Evolutionary conservation across 2,329 filamentous ascomycete species (phyloP).

Genomic region (Neofusicoccum laricinum): DNA sequence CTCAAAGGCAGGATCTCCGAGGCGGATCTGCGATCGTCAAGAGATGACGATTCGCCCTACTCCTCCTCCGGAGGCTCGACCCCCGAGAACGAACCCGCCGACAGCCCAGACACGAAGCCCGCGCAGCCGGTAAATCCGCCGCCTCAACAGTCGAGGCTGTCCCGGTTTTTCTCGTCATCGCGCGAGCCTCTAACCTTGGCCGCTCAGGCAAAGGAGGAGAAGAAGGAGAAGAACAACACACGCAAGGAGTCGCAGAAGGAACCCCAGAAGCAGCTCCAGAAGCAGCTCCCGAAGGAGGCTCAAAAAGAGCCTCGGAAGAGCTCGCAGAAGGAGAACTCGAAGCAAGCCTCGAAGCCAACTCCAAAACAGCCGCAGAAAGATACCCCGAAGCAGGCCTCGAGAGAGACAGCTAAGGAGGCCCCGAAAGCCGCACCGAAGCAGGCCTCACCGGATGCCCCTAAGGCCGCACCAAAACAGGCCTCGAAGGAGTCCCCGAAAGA

Average conservation of each 20-base stretch:
- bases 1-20: slow-evolving; percentile 31
- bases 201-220: background rate
- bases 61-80: slow-evolving; percentile 45
- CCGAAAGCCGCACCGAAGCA: background rate
- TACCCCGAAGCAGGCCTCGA: background rate
- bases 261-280: background rate
- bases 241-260: slow-evolving; percentile 2
- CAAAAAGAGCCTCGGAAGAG: background rate
- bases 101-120: slow-evolving; percentile 21
- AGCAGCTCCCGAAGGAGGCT: slow-evolving; percentile 1
- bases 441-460: background rate
- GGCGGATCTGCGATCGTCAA: slow-evolving; percentile 27
- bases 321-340: background rate
- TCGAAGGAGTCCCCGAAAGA: background rate
- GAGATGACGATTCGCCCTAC: slow-evolving; percentile 32
- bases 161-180: slow-evolving; percentile 9
- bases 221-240: background rate
- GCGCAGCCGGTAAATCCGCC: background rate
- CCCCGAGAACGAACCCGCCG: slow-evolving; percentile 39
- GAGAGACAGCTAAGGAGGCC: background rate
- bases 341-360: background rate
- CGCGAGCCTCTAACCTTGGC: background rate
- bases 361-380: background rate
- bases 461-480: background rate
- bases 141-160: slow-evolving; percentile 25